Conservation (phyloP, 106 monocot species). For the Vanilla planifolia region DNA sequence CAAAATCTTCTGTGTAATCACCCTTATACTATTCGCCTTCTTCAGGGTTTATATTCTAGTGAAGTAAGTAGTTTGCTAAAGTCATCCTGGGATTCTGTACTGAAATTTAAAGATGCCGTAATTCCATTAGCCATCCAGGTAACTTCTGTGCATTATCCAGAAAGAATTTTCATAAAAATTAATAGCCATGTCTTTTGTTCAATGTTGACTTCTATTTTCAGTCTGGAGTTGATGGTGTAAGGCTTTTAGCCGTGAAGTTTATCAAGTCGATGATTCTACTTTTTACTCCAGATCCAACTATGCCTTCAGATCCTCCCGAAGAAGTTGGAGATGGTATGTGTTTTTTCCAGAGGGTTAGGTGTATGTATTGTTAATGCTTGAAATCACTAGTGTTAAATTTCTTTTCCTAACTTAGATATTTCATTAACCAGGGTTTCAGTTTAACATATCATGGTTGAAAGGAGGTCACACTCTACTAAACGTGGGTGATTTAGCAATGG, state of each 20-base stretch:
- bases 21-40: background rate
- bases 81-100: slow-evolving; percentile 71
- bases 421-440: slow-evolving; percentile 29
- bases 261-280: slow-evolving; percentile 73
- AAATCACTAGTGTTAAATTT: background rate
- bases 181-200: background rate
- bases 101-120: slow-evolving; percentile 70
- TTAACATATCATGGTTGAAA: slow-evolving; percentile 85
- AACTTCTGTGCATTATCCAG: slow-evolving; percentile 8
- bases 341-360: background rate
- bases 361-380: slow-evolving; percentile 1
- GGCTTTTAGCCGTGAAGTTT: slow-evolving; percentile 76
- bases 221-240: slow-evolving; percentile 71
- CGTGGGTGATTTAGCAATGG: slow-evolving; percentile 72
- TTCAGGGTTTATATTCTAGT: slow-evolving; percentile 67
- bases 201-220: slow-evolving; percentile 19
- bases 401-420: background rate
- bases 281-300: slow-evolving; percentile 81
- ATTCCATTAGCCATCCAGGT: slow-evolving; percentile 70
- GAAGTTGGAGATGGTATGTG: slow-evolving; percentile 27
- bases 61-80: slow-evolving; percentile 50
- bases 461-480: slow-evolving; percentile 78
- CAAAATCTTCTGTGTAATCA: background rate
- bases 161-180: slow-evolving; percentile 2
- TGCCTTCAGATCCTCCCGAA: slow-evolving; percentile 53